These are phyloP conservation scores for Skeletonema marinoi DNA, from an alignment of 108 stramenopile genomes.

Conservation along the genomic window DNA sequence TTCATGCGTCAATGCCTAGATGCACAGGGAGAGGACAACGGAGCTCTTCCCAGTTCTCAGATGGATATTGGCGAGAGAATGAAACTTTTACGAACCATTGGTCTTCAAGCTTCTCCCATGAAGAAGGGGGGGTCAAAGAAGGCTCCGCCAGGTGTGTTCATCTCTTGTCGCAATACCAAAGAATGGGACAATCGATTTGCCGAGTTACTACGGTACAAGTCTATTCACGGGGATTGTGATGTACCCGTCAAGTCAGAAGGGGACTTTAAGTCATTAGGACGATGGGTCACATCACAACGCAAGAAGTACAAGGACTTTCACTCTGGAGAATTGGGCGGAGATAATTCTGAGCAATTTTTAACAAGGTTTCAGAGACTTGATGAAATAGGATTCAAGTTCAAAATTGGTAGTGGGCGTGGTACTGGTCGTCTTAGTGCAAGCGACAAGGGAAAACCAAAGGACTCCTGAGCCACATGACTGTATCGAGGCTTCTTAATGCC, in stretches of 20 bases:
- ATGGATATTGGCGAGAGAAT: neutral
- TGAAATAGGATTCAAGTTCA: conserved; percentile 4
- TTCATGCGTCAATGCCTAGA: conserved; percentile 23
- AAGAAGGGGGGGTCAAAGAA: neutral
- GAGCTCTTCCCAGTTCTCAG: neutral
- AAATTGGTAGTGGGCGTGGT: conserved; percentile 6
- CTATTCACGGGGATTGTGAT: conserved; percentile 17
- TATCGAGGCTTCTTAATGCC: too few relatives aligned
- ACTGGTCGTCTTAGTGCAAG: neutral
- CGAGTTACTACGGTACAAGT: conserved; percentile 2
- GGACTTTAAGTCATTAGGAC: conserved; percentile 7
- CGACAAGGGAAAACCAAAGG: neutral
- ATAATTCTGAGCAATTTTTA: neutral
- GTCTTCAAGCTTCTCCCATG: neutral
- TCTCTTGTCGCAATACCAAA: conserved; percentile 2
- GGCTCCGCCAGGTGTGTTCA: neutral
- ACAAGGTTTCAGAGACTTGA: neutral
- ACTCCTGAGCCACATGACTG: neutral
- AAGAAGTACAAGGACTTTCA: conserved; percentile 14
- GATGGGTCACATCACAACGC: conserved; percentile 29
- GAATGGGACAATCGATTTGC: conserved; percentile 28
- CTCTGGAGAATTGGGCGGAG: neutral
- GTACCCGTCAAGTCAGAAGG: conserved; percentile 23
- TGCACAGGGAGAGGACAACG: neutral
- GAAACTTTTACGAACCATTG: conserved; percentile 1